phyloP scores from a whole-genome alignment of 768 basidiomycete species.

The Phaeotremella fagi region DNA sequence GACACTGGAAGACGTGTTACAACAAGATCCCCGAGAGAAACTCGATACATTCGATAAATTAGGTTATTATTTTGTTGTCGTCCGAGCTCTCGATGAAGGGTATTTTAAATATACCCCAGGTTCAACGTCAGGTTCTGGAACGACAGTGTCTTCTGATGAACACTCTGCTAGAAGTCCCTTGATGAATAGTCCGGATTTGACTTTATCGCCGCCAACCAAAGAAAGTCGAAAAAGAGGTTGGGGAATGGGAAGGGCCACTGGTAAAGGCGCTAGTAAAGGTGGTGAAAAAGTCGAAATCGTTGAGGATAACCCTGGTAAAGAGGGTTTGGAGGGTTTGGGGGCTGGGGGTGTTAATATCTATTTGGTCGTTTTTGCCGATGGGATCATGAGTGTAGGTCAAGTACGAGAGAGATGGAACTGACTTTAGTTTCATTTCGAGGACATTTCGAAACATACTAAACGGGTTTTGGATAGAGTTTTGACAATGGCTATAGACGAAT shows the following conservation, averaged over 20 bases:
- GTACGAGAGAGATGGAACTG: background rate
- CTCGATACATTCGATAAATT: constrained; percentile 78
- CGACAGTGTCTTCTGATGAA: background rate
- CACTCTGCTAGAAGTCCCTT: no score
- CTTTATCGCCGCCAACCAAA: constrained; percentile 11
- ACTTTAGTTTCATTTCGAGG: constrained; percentile 78
- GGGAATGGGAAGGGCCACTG: constrained; percentile 35
- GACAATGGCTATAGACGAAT: constrained; percentile 48
- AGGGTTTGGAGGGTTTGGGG: constrained; percentile 52
- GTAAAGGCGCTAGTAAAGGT: constrained; percentile 20
- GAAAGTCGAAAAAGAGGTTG: constrained; percentile 32
- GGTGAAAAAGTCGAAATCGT: constrained; percentile 51
- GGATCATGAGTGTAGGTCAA: constrained; percentile 57
- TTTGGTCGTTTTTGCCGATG: constrained; percentile 79
- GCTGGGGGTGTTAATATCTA: constrained; percentile 82
- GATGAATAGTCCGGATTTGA: background rate
- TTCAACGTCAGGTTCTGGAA: background rate
- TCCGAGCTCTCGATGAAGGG: constrained; percentile 67
- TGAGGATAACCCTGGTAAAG: constrained; percentile 52
- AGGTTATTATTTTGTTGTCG: constrained; percentile 87
- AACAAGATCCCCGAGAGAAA: constrained; percentile 88
- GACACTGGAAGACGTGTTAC: constrained; percentile 87
- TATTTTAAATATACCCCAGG: constrained; percentile 51
- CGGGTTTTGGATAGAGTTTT: constrained; percentile 68
- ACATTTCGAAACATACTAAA: constrained; percentile 79